Evolutionary conservation across 108 stramenopile genomes (phyloP).

Genomic region (Skeletonema menzelii): DNA sequence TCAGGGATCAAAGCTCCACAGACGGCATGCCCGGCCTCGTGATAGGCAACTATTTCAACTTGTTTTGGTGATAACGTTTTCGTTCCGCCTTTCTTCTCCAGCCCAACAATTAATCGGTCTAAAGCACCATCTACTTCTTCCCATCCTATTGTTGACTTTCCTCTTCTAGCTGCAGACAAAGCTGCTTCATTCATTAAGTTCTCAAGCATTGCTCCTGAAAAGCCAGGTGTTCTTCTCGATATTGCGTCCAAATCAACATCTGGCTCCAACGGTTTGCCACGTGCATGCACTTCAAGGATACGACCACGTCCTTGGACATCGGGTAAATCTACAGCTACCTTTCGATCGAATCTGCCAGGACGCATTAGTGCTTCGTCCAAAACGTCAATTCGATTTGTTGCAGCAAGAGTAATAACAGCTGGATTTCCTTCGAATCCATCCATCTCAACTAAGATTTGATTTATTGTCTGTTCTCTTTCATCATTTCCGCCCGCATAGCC

Average conservation of each 20-base stretch:
- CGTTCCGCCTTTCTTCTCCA: constrained; percentile 93
- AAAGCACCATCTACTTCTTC: constrained; percentile 94
- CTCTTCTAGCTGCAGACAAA: constrained; percentile 78
- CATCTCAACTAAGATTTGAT: constrained; percentile 98
- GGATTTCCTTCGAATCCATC: constrained; percentile 96
- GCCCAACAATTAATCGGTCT: constrained; percentile 96
- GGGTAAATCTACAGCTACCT: constrained; percentile 94
- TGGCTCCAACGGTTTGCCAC: constrained; percentile 90
- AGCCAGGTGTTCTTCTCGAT: constrained; percentile 93
- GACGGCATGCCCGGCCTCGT: constrained; percentile 96
- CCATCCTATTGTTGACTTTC: constrained; percentile 87
- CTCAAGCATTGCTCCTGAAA: constrained; percentile 95
- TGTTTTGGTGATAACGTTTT: constrained; percentile 60
- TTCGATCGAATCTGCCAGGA: constrained; percentile 98
- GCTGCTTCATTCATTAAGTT: constrained; percentile 99
- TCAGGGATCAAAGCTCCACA: constrained; percentile 89
- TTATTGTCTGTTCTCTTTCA: constrained; percentile 96
- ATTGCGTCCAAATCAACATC: constrained; percentile 94
- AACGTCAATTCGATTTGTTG: constrained; percentile 97
- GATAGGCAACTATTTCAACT: constrained; percentile 91
- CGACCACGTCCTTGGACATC: constrained; percentile 91
- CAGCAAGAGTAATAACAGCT: constrained; percentile 96
- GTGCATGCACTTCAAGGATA: constrained; percentile 93
- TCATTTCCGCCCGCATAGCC: constrained; percentile 94
- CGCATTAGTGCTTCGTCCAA: constrained; percentile 94